Percentiles rank a stretch among this genome's conserved stretches.
These are phyloP conservation scores for Lactarius vividus DNA, from an alignment of 768 basidiomycete genomes.

Conservation along the genomic window DNA sequence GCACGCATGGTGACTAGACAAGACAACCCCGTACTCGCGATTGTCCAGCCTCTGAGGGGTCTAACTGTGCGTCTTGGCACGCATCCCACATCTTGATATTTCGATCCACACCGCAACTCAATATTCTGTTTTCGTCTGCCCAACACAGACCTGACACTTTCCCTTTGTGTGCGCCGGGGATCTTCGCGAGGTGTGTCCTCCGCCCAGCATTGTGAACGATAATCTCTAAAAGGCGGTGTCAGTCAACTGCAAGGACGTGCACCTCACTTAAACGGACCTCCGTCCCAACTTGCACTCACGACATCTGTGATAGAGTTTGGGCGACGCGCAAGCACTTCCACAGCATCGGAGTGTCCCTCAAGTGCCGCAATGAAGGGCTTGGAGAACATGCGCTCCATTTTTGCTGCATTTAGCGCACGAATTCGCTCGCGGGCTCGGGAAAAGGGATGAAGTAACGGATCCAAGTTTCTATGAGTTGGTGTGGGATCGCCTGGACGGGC, in stretches of 20 bases:
- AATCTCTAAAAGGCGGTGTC: conserved; percentile 52
- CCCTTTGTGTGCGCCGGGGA: conserved; percentile 76
- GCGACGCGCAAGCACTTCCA: conserved; percentile 18
- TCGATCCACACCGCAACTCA: conserved; percentile 82
- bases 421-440: conserved; percentile 89
- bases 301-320: conserved; percentile 20
- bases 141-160: conserved; percentile 84
- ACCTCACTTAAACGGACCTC: conserved; percentile 93
- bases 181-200: conserved; percentile 49
- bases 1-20: neutral
- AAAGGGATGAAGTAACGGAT: conserved; percentile 96
- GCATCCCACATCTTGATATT: conserved; percentile 80
- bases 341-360: conserved; percentile 71
- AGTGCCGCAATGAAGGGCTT: conserved; percentile 90
- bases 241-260: conserved; percentile 61
- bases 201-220: conserved; percentile 79
- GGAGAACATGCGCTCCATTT: conserved; percentile 97
- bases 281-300: conserved; percentile 82
- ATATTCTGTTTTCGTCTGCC: conserved; percentile 54
- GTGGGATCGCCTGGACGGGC: conserved; percentile 77
- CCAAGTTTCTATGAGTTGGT: conserved; percentile 86
- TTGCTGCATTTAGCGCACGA: conserved; percentile 90
- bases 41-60: conserved; percentile 37
- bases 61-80: conserved; percentile 32
- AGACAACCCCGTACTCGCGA: conserved; percentile 37